A percentile compares a stretch with the other conserved stretches of the same genome.
phyloP scores from a whole-genome alignment of 352 stramenopile genomes.

The Phytophthora quininea region DNA sequence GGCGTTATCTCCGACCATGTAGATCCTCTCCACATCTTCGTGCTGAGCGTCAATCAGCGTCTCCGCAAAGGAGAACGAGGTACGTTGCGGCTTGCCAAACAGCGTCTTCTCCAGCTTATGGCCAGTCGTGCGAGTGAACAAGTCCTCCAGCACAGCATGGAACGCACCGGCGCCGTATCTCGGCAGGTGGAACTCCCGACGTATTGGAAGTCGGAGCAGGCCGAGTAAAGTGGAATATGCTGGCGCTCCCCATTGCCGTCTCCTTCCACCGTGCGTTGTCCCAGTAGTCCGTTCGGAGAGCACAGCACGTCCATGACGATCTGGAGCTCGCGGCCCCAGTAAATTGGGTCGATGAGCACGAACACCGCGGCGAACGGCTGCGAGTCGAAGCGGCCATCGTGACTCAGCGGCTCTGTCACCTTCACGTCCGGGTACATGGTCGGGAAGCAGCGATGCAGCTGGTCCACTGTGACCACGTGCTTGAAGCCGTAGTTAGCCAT shows the following conservation, averaged over 20 bases:
- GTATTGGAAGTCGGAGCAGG: constrained; percentile 90
- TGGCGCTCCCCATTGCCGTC: constrained; percentile 49
- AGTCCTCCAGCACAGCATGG: constrained; percentile 76
- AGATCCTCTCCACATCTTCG: constrained; percentile 69
- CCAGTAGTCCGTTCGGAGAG: constrained; percentile 57
- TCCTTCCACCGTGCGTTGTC: constrained; percentile 36
- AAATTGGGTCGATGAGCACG: constrained; percentile 80
- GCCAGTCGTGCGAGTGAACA: constrained; percentile 85
- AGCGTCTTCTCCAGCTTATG: constrained; percentile 74
- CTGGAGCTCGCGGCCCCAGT: constrained; percentile 79
- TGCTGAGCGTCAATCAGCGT: constrained; percentile 76
- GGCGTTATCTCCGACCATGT: constrained; percentile 90
- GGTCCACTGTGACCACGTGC: constrained; percentile 79
- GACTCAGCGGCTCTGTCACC: constrained; percentile 37
- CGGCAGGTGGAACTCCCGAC: constrained; percentile 86
- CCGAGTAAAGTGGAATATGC: constrained; percentile 81
- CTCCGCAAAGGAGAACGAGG: constrained; percentile 81
- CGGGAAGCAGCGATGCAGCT: constrained; percentile 81
- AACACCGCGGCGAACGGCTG: constrained; percentile 71
- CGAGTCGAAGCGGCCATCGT: constrained; percentile 58
- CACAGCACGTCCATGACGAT: constrained; percentile 80
- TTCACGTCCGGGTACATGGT: constrained; percentile 85
- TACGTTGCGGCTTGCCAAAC: constrained; percentile 80
- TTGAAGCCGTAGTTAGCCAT: constrained; percentile 86
- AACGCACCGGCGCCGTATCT: constrained; percentile 84